Evolutionary conservation across 306 rosid genomes (phyloP).

Genomic region (Calophaca sinica): DNA sequence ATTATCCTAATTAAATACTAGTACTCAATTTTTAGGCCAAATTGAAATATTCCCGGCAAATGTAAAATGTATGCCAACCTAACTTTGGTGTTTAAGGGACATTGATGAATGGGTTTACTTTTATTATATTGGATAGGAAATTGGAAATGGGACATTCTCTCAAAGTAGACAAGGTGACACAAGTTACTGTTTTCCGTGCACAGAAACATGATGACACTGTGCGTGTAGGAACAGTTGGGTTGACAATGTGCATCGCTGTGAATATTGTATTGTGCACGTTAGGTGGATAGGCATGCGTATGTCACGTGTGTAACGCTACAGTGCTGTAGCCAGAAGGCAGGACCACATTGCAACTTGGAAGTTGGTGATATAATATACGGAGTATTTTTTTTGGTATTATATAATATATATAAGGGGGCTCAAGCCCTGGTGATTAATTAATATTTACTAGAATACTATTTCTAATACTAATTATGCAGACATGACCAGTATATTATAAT

Average conservation of each 20-base stretch:
- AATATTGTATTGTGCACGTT: slow-evolving; percentile 43
- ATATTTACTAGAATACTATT: too few species aligned
- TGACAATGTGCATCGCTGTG: slow-evolving; percentile 46
- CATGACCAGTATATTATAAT: too few species aligned
- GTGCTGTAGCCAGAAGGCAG: background rate
- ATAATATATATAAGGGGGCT: too few species aligned
- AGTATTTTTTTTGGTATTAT: too few species aligned
- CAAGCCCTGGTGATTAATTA: too few species aligned
- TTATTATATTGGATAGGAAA: slow-evolving; percentile 17
- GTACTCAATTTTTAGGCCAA: background rate
- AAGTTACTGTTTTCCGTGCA: slow-evolving; percentile 44
- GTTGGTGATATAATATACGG: slow-evolving; percentile 16
- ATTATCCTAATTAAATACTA: background rate
- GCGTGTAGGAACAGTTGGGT: slow-evolving; percentile 49
- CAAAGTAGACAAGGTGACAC: slow-evolving; percentile 48
- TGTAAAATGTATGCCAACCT: background rate
- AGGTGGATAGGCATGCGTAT: slow-evolving; percentile 51
- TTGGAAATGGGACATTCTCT: slow-evolving; percentile 31
- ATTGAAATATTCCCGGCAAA: background rate
- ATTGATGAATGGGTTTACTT: slow-evolving; percentile 15
- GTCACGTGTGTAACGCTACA: slow-evolving; percentile 52
- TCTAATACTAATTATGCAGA: too few species aligned
- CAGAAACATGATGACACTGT: slow-evolving; percentile 49
- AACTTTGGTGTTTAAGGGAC: slow-evolving; percentile 30
- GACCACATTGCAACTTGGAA: slow-evolving; percentile 51